Evolutionary conservation across 805 yeast species (phyloP).

Genomic region (Nakazawaea anatomiae): DNA sequence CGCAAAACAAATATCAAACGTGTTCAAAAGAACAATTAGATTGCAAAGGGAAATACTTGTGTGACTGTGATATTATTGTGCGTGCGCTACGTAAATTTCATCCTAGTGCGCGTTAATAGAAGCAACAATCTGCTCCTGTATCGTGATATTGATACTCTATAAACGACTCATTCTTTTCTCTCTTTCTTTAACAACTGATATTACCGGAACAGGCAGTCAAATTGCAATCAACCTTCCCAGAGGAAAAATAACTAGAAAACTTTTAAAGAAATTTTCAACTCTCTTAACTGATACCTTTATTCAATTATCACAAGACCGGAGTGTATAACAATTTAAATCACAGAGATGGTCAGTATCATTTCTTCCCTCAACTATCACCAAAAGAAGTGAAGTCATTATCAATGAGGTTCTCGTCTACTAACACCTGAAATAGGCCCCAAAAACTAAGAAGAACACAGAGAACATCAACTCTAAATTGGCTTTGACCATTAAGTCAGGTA

Average conservation of each 20-base stretch:
- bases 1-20: not conserved
- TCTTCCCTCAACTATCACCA: not conserved
- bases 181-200: not conserved
- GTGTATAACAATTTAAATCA: conserved; percentile 61
- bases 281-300: not conserved
- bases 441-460: conserved; percentile 80
- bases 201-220: not conserved
- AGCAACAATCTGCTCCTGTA: too few species aligned
- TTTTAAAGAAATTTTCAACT: too few species aligned
- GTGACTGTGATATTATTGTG: not conserved
- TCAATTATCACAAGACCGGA: conserved; percentile 65
- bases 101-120: not conserved
- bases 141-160: not conserved
- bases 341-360: conserved; percentile 95
- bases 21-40: not conserved
- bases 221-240: not conserved
- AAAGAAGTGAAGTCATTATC: not conserved
- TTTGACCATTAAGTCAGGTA: conserved; percentile 98
- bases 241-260: not conserved
- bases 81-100: not conserved
- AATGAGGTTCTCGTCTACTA: conserved; percentile 26
- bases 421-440: conserved; percentile 77
- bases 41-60: not conserved
- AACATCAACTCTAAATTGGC: conserved; percentile 97
- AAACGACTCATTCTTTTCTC: not conserved